Evolutionary conservation across 768 basidiomycete species (phyloP).

Genomic region (Vararia minispora): DNA sequence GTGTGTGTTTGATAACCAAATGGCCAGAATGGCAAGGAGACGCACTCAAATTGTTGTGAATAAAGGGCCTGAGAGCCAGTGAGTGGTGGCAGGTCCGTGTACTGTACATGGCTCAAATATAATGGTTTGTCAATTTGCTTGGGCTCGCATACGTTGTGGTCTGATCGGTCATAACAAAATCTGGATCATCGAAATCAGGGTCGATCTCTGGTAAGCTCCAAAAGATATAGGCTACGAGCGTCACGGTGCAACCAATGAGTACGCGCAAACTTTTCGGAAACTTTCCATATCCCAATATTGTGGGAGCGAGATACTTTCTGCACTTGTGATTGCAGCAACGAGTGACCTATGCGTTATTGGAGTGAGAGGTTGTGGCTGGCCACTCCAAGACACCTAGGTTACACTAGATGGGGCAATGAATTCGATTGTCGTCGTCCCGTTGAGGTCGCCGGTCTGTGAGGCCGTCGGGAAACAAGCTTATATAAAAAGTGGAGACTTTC

Average conservation of each 20-base stretch:
- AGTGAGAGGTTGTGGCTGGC: slow-evolving; percentile 15
- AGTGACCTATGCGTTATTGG: slow-evolving; percentile 23
- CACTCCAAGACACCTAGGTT: slow-evolving; percentile 31
- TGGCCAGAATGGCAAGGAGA: background rate
- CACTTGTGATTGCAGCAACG: slow-evolving; percentile 15
- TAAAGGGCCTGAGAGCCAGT: slow-evolving; percentile 35
- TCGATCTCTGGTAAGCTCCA: slow-evolving; percentile 38
- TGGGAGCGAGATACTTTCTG: slow-evolving; percentile 22
- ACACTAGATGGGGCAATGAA: slow-evolving; percentile 31
- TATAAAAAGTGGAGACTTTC: too few relatives aligned
- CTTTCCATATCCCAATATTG: slow-evolving; percentile 33
- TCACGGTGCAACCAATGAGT: background rate
- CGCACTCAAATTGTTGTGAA: slow-evolving; percentile 41
- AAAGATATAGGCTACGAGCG: slow-evolving; percentile 14
- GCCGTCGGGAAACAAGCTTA: too few relatives aligned
- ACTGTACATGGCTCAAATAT: slow-evolving; percentile 20
- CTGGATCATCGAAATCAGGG: slow-evolving; percentile 35
- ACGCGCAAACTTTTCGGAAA: slow-evolving; percentile 37
- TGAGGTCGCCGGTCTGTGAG: slow-evolving; percentile 36
- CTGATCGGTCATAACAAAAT: slow-evolving; percentile 31
- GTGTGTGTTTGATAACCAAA: background rate
- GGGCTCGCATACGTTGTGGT: slow-evolving; percentile 35
- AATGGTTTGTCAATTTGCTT: too few relatives aligned
- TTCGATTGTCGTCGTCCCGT: slow-evolving; percentile 34
- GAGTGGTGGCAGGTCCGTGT: slow-evolving; percentile 37